Evolutionary conservation across 805 yeast genomes (phyloP).

Genomic region (Starmera amethionina): DNA sequence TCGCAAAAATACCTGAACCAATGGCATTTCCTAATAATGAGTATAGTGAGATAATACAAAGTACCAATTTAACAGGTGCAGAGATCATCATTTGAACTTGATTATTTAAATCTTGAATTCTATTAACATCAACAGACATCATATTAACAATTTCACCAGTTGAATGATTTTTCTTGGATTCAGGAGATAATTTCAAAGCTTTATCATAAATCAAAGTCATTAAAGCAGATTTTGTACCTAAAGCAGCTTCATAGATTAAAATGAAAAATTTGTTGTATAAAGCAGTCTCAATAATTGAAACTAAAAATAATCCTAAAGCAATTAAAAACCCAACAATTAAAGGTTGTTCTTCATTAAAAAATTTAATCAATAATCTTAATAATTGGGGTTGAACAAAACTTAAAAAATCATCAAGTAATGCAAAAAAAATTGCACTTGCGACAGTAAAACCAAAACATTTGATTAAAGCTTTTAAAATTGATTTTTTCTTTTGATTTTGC

Average conservation of each 20-base stretch:
- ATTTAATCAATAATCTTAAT: conserved; percentile 50
- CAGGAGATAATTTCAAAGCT: conserved; percentile 56
- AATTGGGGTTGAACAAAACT: conserved; percentile 87
- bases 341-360: conserved; percentile 39
- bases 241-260: conserved; percentile 47
- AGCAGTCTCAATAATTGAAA: conserved; percentile 50
- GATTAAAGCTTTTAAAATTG: conserved; percentile 52
- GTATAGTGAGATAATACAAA: conserved; percentile 46
- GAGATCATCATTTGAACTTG: conserved; percentile 45
- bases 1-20: conserved; percentile 43
- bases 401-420: conserved; percentile 63
- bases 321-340: conserved; percentile 43
- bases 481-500: conserved; percentile 41
- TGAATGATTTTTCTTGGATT: conserved; percentile 46
- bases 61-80: conserved; percentile 45
- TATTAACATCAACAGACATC: conserved; percentile 65
- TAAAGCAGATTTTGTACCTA: conserved; percentile 56
- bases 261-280: conserved; percentile 62
- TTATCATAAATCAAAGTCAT: conserved; percentile 63
- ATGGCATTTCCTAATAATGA: conserved; percentile 49
- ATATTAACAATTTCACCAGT: conserved; percentile 77
- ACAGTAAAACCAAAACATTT: conserved; percentile 70
- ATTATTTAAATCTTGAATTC: conserved; percentile 50
- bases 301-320: conserved; percentile 51
- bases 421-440: conserved; percentile 60